A percentile compares a stretch with the other conserved stretches of the same genome.
Conservation (phyloP, 75 land plant species). For the Cunninghamia lanceolata region DNA sequence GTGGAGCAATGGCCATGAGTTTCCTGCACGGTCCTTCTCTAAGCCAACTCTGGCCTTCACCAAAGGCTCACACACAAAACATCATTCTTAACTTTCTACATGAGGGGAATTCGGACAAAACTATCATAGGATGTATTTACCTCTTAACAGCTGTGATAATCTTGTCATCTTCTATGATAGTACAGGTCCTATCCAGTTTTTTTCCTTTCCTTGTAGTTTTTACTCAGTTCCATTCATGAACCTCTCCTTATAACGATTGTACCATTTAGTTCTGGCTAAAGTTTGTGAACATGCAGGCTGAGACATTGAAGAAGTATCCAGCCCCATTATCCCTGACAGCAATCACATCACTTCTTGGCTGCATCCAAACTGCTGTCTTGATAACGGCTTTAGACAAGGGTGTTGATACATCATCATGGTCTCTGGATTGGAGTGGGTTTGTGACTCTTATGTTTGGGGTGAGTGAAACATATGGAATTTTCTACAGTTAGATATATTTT, state of each 20-base stretch:
- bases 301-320: slow-evolving; percentile 4
- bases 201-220: too few species aligned
- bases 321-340: not conserved
- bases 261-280: not conserved
- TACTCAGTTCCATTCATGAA: too few species aligned
- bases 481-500: not conserved
- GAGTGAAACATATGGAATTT: not conserved
- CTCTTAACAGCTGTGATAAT: slow-evolving; percentile 37
- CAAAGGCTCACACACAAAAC: not conserved
- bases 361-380: not conserved
- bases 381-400: not conserved
- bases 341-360: not conserved
- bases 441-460: not conserved
- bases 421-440: not conserved
- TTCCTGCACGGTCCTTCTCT: slow-evolving; percentile 24
- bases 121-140: slow-evolving; percentile 39
- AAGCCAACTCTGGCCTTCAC: not conserved
- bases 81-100: not conserved
- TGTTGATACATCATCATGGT: not conserved
- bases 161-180: slow-evolving; percentile 37
- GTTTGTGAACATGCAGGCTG: not conserved
- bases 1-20: slow-evolving; percentile 31
- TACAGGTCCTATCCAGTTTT: slow-evolving; percentile 32
- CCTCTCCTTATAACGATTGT: too few species aligned
- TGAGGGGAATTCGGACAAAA: not conserved